Evolutionary conservation across 2,329 filamentous ascomycete genomes (phyloP).

Genomic region (Bipolaris gigantea): DNA sequence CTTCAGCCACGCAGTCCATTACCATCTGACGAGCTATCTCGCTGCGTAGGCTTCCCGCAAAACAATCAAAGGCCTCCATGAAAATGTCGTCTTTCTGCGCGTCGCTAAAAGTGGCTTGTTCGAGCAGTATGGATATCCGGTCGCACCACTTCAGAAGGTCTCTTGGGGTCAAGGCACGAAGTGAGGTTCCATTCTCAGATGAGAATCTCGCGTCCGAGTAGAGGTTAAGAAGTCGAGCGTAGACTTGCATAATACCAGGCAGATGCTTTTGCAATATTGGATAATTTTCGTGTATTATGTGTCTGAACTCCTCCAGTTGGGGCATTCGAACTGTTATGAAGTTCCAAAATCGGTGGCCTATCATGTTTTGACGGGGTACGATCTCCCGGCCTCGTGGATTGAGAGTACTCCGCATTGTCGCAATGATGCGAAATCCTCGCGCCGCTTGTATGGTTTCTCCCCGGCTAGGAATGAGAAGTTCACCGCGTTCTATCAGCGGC

Average conservation of each 20-base stretch:
- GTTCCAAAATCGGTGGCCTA: conserved; percentile 87
- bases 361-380: conserved; percentile 66
- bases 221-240: conserved; percentile 49
- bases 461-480: conserved; percentile 84
- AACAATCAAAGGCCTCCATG: conserved; percentile 90
- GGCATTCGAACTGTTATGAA: conserved; percentile 70
- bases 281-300: conserved; percentile 72
- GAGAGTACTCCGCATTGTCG: conserved; percentile 75
- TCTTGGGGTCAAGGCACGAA: conserved; percentile 67
- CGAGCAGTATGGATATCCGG: conserved; percentile 69
- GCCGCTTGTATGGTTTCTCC: conserved; percentile 83
- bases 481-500: conserved; percentile 88
- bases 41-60: conserved; percentile 77
- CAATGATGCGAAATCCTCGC: conserved; percentile 85
- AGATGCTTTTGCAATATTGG: conserved; percentile 66
- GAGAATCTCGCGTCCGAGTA: conserved; percentile 51
- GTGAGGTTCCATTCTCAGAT: conserved; percentile 57
- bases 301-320: conserved; percentile 68
- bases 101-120: conserved; percentile 63
- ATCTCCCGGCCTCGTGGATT: conserved; percentile 71
- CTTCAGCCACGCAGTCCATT: conserved; percentile 74
- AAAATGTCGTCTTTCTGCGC: conserved; percentile 84
- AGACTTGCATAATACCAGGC: conserved; percentile 60
- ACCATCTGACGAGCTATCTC: conserved; percentile 62
- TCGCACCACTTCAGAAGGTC: conserved; percentile 93